phyloP scores from a whole-genome alignment of 768 basidiomycete genomes.

The Termitomyces sp. region DNA sequence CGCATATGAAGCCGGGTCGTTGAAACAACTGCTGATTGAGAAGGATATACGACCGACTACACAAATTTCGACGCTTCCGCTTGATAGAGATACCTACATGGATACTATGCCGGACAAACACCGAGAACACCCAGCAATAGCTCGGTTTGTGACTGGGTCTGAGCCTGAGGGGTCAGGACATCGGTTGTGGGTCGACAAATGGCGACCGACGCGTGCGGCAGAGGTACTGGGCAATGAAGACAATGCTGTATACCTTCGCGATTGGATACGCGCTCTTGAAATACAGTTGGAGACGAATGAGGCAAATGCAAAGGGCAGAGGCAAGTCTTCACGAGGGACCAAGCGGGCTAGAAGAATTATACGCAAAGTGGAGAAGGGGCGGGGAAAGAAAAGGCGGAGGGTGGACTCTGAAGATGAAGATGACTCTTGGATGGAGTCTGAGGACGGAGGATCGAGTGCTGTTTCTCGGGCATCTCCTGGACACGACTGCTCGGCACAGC shows the following conservation, averaged over 20 bases:
- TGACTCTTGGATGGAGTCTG: conserved; percentile 52
- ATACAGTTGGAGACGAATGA: conserved; percentile 37
- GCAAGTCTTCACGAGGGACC: conserved; percentile 24
- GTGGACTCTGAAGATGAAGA: conserved; percentile 51
- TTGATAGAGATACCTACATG: conserved; percentile 11
- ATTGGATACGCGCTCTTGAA: conserved; percentile 74
- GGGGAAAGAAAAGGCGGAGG: conserved; percentile 48
- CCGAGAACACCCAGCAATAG: conserved; percentile 44
- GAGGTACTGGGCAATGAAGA: conserved; percentile 77
- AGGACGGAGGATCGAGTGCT: conserved; percentile 16
- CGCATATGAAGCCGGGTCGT: background rate
- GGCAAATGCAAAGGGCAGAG: conserved; percentile 20
- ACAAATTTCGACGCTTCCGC: background rate
- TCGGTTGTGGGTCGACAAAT: conserved; percentile 67
- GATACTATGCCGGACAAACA: conserved; percentile 26
- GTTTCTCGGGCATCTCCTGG: background rate
- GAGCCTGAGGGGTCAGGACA: conserved; percentile 19
- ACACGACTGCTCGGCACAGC: background rate
- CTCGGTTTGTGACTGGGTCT: conserved; percentile 20
- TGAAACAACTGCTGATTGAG: background rate
- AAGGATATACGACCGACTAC: background rate
- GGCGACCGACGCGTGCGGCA: conserved; percentile 65
- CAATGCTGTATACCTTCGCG: conserved; percentile 63
- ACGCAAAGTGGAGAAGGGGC: conserved; percentile 42
- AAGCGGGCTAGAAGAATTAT: conserved; percentile 55